Evolutionary conservation across 257 asterid species (phyloP), one percentile per base, ranked within the genome.

Genomic region (Plantago major): DNA sequence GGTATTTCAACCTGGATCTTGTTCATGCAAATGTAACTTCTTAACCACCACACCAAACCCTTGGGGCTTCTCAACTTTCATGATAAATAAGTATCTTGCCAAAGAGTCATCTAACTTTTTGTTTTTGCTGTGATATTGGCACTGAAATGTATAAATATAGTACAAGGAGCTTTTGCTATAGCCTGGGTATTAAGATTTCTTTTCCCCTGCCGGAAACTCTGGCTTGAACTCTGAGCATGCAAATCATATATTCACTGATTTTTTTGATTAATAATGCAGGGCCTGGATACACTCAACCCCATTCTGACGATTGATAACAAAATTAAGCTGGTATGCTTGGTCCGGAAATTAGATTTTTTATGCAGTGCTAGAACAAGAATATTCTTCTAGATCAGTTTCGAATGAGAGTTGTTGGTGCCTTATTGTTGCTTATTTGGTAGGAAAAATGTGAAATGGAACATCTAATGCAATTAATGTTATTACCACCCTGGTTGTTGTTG

Each of bases 271-370:
- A 64, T 66, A n/a, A 49, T 73, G 85, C 88, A 90, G 95, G 95
- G 88, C 37, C 67, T 90, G 73, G 95, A 90, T 75, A 84, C 96
- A 6, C 65, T 73, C 74, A 88, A 85, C 69, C 98, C 96, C n/a
- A 76, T 88, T 73, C 67, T 88, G 63, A 58, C 67, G 14, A 88
- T 91, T 58, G 92, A 91, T 67, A 76, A 74, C 73, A 88, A 91
- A 67, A 76, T 91, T 60, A 88, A 88, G 80, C 74, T 91, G 94
- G 98, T 88, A 72, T n/a, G 90, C 71, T 11, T 1, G 40, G 40
- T 1, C 40, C 8, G 40, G 17, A 19, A 22, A 10, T 7, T 28
- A 8, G 37, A 57, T 38, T 40, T 7, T 14, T 17, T 42, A 22
- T 11, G 26, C 19, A 22, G 14, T 11, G 44, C 11, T 18, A 57